These are phyloP conservation scores for Gypsophila paniculata DNA, from an alignment of 179 eudicot genomes.

Conservation along the genomic window DNA sequence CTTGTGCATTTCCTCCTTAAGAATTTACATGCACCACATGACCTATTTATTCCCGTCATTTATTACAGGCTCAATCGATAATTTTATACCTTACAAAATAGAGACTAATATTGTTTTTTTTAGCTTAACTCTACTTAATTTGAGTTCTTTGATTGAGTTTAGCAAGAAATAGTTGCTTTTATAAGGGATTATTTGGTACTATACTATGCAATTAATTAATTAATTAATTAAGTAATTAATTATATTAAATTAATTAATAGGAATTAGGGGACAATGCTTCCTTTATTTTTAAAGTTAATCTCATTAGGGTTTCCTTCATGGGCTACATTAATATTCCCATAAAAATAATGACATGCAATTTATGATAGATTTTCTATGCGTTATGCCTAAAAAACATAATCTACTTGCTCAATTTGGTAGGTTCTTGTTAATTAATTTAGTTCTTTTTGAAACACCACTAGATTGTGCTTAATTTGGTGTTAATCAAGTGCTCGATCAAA, in stretches of 20 bases:
- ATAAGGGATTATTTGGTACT: conserved; percentile 28
- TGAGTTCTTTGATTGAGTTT: neutral
- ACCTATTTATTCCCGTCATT: conserved; percentile 63
- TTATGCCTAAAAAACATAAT: neutral
- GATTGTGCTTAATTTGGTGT: conserved; percentile 17
- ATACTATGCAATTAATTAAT: neutral
- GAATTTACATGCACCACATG: conserved; percentile 69
- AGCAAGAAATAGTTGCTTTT: conserved; percentile 16
- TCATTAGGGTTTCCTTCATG: conserved; percentile 62
- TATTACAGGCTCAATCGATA: too few relatives aligned
- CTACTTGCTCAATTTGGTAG: conserved; percentile 28
- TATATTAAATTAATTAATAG: neutral
- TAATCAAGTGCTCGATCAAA: conserved; percentile 13
- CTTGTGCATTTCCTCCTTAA: conserved; percentile 55
- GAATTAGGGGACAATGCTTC: conserved; percentile 8
- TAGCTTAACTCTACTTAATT: too few relatives aligned
- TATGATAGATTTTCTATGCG: conserved; percentile 27
- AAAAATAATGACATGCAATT: conserved; percentile 17
- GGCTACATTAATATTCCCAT: conserved; percentile 46
- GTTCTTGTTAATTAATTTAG: conserved; percentile 5
- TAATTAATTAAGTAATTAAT: too few relatives aligned
- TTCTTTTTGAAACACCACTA: conserved; percentile 11
- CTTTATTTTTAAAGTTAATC: conserved; percentile 31
- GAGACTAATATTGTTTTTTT: too few relatives aligned
- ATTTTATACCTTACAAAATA: too few relatives aligned